phyloP scores from a whole-genome alignment of 495 filamentous ascomycete genomes.

The Staphylotrichum tortipilum region DNA sequence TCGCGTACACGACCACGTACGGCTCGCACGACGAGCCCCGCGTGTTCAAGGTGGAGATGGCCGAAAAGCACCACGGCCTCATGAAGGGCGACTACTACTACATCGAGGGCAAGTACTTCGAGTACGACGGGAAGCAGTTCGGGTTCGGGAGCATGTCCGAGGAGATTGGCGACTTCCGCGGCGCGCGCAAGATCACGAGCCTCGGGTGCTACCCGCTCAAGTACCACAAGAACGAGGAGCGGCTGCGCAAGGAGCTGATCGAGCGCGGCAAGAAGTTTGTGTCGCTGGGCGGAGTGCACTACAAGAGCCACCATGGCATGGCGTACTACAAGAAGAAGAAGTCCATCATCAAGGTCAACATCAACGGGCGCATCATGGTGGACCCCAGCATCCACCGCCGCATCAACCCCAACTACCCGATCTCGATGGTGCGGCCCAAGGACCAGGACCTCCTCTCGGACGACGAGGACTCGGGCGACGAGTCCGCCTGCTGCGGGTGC shows the following conservation, averaged over 20 bases:
- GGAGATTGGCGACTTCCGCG: conserved; percentile 72
- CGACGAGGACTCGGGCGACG: conserved; percentile 52
- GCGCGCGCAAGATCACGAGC: conserved; percentile 72
- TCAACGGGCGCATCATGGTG: conserved; percentile 88
- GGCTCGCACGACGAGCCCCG: conserved; percentile 72
- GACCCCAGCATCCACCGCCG: conserved; percentile 80
- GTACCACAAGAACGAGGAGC: conserved; percentile 68
- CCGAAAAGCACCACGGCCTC: conserved; percentile 61
- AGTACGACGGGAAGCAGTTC: conserved; percentile 68
- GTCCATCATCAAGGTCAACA: conserved; percentile 71
- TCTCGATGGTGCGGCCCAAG: conserved; percentile 69
- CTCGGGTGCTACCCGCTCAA: conserved; percentile 71
- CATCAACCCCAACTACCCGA: conserved; percentile 81
- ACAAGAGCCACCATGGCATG: conserved; percentile 73
- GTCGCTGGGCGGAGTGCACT: conserved; percentile 69
- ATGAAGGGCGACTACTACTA: conserved; percentile 73
- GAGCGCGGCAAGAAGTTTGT: conserved; percentile 85
- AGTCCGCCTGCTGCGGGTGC: conserved; percentile 40
- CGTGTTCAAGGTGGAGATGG: conserved; percentile 82
- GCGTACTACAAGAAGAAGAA: conserved; percentile 81
- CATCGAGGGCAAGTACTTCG: conserved; percentile 70
- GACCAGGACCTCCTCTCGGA: conserved; percentile 60
- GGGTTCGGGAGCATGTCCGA: conserved; percentile 52
- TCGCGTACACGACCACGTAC: conserved; percentile 75
- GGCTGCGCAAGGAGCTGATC: conserved; percentile 56